Evolutionary conservation across 495 filamentous ascomycete genomes (phyloP), one percentile per base, ranked within the genome.

Genomic region (Staphylotrichum tortipilum): DNA sequence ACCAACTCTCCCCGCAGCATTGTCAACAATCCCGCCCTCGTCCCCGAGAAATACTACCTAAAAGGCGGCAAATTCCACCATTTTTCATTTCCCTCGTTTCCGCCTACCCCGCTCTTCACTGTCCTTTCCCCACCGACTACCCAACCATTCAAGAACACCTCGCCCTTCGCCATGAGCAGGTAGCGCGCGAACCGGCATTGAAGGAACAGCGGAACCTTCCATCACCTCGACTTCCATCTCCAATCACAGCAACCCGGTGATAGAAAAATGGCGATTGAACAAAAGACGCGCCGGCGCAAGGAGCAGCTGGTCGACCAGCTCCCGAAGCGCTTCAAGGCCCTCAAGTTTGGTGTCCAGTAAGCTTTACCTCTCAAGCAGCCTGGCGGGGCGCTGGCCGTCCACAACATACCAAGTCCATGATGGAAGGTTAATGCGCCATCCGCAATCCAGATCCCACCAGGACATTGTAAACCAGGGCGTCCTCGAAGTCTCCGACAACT

Each of bases 401-500:
- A 8, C n/a, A n/a, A n/a, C n/a, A 31, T 14, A 14, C 9, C n/a
- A 26, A n/a, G n/a, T n/a, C 22, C 10, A 17, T 12, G 28, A 30
- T n/a, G 4, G 28, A 44, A n/a, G 1, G 18, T 47, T 65, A 14
- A 57, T 54, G 23, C 37, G 34, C 22, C n/a, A n/a, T n/a, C n/a
- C 15, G 10, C 22, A n/a, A 21, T 15, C n/a, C 49, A 89, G 86
- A 59, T 94, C 89, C 15, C 85, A 83, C 52, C 84, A 94, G 63
- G 89, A 96, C 58, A 94, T 97, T 52, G 85, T 94, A 46, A 89
- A 87, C 58, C 94, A 98, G 68, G 86, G 82, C 56, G 88, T 95
- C 23, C 76, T 96, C 48, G 89, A 95, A 67, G 86, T 98, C 38
- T 89, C 86, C 8, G 88, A 95, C 63, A 78, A 89, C 59, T 81